Base-by-base conservation (phyloP, 495 filamentous ascomycete genomes). In the Podospora pseudocomata region DNA sequence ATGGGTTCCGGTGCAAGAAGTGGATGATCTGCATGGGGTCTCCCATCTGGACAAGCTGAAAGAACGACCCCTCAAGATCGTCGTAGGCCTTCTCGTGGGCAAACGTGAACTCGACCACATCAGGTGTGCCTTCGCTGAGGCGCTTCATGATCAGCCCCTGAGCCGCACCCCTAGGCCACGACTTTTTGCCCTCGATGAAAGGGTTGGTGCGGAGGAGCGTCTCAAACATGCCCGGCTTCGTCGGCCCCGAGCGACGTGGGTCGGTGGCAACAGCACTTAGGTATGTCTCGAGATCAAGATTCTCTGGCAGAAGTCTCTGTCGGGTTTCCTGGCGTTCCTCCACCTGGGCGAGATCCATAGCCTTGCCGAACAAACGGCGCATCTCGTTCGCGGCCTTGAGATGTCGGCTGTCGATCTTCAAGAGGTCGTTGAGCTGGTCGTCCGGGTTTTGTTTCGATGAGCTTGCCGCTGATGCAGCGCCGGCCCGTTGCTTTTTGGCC, bases 371-470 rank as follows among this genome's bases (percentile, higher is more conserved):
- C 2, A 99, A 79, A 68, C 87, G 88, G 56, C 92, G 90, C 93
- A 99, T 97, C 79, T 99, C 95, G 71, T 97, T 96, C 5, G 86
- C 84, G 16, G 91, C 91, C 74, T 96, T 96, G 13, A 99, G 86
- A 70, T 91, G 87, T 68, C 89, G 86, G 1, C 90, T 86, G 59
- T 95, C 93, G 65, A 97, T 86, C 13, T 85, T 81, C 1, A 98
- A 80, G 34, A 96, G 80, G n/a, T 86, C 70, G 71, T 80, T 82
- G 49, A 87, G 74, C 75, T 82, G 60, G 49, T 60, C 34, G 7
- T 64, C 56, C 55, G 61, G 30, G 19, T 63, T 32, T 15, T n/a
- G 19, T 11, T 34, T 19, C 16, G 32, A 20, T 15, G 61, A 49
- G 4, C 63, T 59, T 3, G 69, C 66, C 66, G 69, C 56, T 9